These are phyloP conservation scores for Curvularia spicifera DNA, from an alignment of 2,329 filamentous ascomycete genomes.

Conservation along the genomic window DNA sequence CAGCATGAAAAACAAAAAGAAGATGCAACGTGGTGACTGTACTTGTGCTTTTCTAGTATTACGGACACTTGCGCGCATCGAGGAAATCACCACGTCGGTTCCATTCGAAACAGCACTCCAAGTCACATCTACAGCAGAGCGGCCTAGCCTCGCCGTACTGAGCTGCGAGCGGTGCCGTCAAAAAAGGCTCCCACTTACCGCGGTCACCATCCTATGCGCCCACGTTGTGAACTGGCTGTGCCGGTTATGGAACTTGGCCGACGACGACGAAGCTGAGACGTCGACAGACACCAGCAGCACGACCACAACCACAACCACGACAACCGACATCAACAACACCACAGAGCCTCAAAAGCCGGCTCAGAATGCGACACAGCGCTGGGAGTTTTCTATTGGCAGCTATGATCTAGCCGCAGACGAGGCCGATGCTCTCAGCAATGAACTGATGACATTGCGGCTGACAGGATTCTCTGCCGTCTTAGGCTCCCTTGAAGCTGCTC, in stretches of 20 bases:
- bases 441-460: constrained; percentile 18
- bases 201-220: constrained; percentile 16
- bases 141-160: constrained; percentile 12
- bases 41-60: constrained; percentile 13
- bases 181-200: constrained; percentile 15
- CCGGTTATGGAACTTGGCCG: constrained; percentile 14
- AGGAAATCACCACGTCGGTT: constrained; percentile 17
- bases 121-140: constrained; percentile 11
- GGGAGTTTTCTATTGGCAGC: constrained; percentile 18
- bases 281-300: constrained; percentile 9
- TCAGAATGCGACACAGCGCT: constrained; percentile 1
- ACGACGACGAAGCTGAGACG: constrained; percentile 4
- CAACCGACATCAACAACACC: background rate
- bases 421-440: constrained; percentile 20
- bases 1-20: background rate
- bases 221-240: constrained; percentile 20
- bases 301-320: background rate
- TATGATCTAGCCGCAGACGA: constrained; percentile 19
- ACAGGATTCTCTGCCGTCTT: constrained; percentile 16
- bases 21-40: constrained; percentile 15
- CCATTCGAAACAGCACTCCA: constrained; percentile 19
- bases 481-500: constrained; percentile 16
- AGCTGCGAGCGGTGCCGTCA: constrained; percentile 18
- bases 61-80: constrained; percentile 15
- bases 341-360: background rate